Conservation (phyloP, 306 rosid genomes). For the Casuarina equisetifolia region DNA sequence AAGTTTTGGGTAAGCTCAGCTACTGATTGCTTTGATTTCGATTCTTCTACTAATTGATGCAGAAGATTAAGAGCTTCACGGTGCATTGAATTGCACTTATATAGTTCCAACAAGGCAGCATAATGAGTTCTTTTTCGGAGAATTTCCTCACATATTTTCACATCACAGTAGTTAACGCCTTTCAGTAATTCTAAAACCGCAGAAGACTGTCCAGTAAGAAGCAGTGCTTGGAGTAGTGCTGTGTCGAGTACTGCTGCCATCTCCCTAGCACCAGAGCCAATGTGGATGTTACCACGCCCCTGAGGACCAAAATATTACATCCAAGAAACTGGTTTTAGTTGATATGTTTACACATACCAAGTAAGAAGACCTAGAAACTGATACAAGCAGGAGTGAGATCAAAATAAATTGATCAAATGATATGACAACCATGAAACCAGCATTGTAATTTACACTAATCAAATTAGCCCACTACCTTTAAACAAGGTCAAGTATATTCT, state of each 20-base stretch:
- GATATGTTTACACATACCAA: background rate
- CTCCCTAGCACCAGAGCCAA: slow-evolving; percentile 88
- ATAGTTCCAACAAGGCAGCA: slow-evolving; percentile 80
- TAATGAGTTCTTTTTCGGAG: slow-evolving; percentile 64
- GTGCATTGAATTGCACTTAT: slow-evolving; percentile 88
- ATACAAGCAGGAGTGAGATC: background rate
- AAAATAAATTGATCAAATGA: background rate
- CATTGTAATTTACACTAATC: background rate
- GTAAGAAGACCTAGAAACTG: background rate
- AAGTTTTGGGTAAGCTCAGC: slow-evolving; percentile 60
- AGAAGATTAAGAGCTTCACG: slow-evolving; percentile 90
- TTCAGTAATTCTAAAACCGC: slow-evolving; percentile 71
- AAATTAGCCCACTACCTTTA: background rate
- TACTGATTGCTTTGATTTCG: slow-evolving; percentile 54
- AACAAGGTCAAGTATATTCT: background rate
- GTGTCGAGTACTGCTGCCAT: slow-evolving; percentile 93
- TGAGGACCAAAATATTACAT: slow-evolving; percentile 32
- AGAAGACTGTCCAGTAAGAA: slow-evolving; percentile 83
- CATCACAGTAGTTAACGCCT: slow-evolving; percentile 83
- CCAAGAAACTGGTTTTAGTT: background rate
- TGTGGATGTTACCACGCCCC: slow-evolving; percentile 65
- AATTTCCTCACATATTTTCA: slow-evolving; percentile 84
- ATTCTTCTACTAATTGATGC: slow-evolving; percentile 73
- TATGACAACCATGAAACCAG: background rate
- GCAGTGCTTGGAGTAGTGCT: slow-evolving; percentile 86